phyloP scores from a whole-genome alignment of 257 asterid species.

The Datura wrightii region DNA sequence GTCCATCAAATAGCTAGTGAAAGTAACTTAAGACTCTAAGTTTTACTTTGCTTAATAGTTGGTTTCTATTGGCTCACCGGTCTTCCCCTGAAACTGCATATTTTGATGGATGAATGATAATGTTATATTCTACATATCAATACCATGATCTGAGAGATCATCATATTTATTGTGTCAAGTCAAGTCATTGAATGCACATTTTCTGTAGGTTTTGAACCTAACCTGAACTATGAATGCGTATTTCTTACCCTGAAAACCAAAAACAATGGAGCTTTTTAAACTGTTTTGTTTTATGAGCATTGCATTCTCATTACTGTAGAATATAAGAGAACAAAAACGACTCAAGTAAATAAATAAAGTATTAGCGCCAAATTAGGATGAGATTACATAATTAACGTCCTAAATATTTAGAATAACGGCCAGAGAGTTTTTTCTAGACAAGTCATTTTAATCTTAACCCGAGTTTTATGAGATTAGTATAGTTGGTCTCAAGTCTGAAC shows the following conservation, averaged over 20 bases:
- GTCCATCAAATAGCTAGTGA: neutral
- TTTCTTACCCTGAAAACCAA: neutral
- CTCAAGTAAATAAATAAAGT: no score
- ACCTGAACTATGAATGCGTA: no score
- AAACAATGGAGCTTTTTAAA: neutral
- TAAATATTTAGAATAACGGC: no score
- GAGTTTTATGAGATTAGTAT: neutral
- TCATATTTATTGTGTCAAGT: neutral
- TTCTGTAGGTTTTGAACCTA: no score
- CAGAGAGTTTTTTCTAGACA: neutral
- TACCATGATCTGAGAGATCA: neutral
- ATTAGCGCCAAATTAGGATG: neutral
- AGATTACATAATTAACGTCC: no score
- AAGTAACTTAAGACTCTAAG: neutral
- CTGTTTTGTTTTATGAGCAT: neutral
- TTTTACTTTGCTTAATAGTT: neutral
- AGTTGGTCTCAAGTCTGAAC: neutral
- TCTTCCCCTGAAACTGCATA: neutral
- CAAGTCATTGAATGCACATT: neutral
- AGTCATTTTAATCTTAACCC: neutral
- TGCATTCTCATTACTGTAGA: no score
- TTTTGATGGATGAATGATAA: neutral
- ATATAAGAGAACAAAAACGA: no score
- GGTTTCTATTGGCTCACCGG: neutral
- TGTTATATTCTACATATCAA: neutral